A percentile compares a stretch with the other conserved stretches of the same genome.
Evolutionary conservation across 1,284 basidiomycete species (phyloP).

Genomic region (Tausonia pullulans): DNA sequence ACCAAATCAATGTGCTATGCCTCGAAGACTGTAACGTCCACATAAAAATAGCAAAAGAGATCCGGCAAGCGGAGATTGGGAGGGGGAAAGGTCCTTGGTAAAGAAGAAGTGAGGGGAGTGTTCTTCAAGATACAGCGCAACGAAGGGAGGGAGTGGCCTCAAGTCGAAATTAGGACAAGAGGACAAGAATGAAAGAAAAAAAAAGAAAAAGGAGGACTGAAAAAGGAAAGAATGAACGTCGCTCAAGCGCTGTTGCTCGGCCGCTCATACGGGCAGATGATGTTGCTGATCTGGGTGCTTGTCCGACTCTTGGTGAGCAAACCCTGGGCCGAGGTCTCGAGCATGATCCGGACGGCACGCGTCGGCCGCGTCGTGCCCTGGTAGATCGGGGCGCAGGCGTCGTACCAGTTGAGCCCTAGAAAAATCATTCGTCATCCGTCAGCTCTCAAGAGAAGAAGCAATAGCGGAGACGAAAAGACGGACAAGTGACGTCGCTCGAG

Average conservation of each 20-base stretch:
- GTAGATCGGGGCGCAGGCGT: slow-evolving; percentile 19
- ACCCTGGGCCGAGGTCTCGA: slow-evolving; percentile 15
- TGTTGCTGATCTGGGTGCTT: slow-evolving; percentile 6
- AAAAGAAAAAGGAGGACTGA: not conserved
- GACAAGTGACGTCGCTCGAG: slow-evolving; percentile 18
- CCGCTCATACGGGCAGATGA: slow-evolving; percentile 16
- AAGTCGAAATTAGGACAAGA: not conserved
- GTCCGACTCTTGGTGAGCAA: slow-evolving; percentile 2
- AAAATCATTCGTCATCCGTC: not conserved
- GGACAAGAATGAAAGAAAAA: not conserved
- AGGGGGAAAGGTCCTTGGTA: too few relatives aligned
- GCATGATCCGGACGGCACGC: slow-evolving; percentile 15
- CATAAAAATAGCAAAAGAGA: too few relatives aligned
- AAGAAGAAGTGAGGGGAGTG: too few relatives aligned
- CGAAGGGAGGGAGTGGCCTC: too few relatives aligned
- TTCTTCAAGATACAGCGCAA: too few relatives aligned
- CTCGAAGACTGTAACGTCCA: too few relatives aligned
- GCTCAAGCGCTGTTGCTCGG: slow-evolving; percentile 1
- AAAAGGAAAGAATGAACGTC: not conserved
- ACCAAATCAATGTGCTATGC: too few relatives aligned
- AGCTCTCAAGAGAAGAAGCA: not conserved
- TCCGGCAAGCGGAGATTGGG: too few relatives aligned
- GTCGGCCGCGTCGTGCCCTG: slow-evolving; percentile 14
- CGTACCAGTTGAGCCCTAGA: slow-evolving; percentile 13
- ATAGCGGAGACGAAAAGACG: not conserved